phyloP scores from a whole-genome alignment of 768 basidiomycete species.

The Arthromyces matolae region DNA sequence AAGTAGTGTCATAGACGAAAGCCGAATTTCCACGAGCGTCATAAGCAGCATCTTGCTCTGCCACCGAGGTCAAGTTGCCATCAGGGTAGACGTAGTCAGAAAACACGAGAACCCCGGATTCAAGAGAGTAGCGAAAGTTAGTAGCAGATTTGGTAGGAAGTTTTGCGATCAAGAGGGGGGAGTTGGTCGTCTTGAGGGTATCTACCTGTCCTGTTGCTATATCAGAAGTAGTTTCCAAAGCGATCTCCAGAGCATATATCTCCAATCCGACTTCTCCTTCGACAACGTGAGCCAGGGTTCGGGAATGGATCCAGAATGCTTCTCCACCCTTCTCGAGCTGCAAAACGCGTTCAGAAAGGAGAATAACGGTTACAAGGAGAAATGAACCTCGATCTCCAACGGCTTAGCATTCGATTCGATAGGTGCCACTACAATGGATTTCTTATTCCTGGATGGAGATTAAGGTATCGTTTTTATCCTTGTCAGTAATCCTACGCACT shows the following conservation, averaged over 20 bases:
- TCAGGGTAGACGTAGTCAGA: conserved; percentile 80
- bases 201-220: conserved; percentile 19
- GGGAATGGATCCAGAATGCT: conserved; percentile 72
- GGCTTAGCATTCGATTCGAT: conserved; percentile 49
- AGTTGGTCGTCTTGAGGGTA: conserved; percentile 31
- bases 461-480: background rate
- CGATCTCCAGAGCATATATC: conserved; percentile 58
- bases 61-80: conserved; percentile 64
- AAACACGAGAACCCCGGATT: conserved; percentile 71
- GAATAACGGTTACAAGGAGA: conserved; percentile 3
- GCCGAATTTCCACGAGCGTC: conserved; percentile 72
- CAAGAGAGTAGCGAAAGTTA: conserved; percentile 65
- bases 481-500: conserved; percentile 40
- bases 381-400: conserved; percentile 51
- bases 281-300: conserved; percentile 69
- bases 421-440: conserved; percentile 59
- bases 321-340: conserved; percentile 67
- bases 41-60: conserved; percentile 67
- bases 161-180: conserved; percentile 51
- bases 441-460: conserved; percentile 52
- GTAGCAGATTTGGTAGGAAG: conserved; percentile 65
- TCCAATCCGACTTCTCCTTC: conserved; percentile 51
- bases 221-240: conserved; percentile 32
- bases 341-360: background rate
- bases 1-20: conserved; percentile 63